phyloP scores from a whole-genome alignment of 306 rosid species.

The Elaeagnus macrophylla region DNA sequence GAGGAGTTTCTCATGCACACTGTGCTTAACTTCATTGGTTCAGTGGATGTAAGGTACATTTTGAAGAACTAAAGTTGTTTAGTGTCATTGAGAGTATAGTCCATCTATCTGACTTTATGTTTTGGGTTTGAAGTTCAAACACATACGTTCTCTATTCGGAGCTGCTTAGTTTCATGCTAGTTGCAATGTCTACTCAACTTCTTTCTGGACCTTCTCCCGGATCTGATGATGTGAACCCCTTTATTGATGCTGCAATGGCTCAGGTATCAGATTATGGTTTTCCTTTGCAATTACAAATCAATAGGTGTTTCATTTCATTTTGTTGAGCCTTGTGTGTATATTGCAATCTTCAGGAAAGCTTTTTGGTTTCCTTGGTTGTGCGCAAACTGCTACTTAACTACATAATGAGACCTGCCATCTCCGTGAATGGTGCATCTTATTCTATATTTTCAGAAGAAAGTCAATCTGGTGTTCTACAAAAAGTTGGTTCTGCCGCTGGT shows the following conservation, averaged over 20 bases:
- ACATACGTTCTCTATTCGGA: slow-evolving; percentile 75
- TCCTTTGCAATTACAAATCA: slow-evolving; percentile 16
- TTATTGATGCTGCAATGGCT: slow-evolving; percentile 84
- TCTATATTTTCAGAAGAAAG: slow-evolving; percentile 64
- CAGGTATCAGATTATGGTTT: slow-evolving; percentile 49
- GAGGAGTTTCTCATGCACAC: slow-evolving; percentile 58
- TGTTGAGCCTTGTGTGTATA: slow-evolving; percentile 16
- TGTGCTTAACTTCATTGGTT: slow-evolving; percentile 67
- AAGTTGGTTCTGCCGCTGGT: slow-evolving; percentile 99
- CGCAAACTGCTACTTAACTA: slow-evolving; percentile 62
- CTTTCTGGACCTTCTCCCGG: slow-evolving; percentile 93
- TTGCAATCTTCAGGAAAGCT: slow-evolving; percentile 63
- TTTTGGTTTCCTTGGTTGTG: slow-evolving; percentile 60
- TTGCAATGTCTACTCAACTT: slow-evolving; percentile 96
- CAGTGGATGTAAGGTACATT: slow-evolving; percentile 80
- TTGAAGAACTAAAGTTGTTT: slow-evolving; percentile 20
- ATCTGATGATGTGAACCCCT: slow-evolving; percentile 73
- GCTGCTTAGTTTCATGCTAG: slow-evolving; percentile 85
- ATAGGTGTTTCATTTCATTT: slow-evolving; percentile 9
- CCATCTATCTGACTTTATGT: slow-evolving; percentile 31
- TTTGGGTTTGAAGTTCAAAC: slow-evolving; percentile 33
- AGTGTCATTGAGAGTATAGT: slow-evolving; percentile 19
- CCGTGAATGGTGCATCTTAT: slow-evolving; percentile 52
- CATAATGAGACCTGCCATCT: slow-evolving; percentile 41
- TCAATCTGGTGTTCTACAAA: slow-evolving; percentile 82